Evolutionary conservation across 129 eudicot genomes (phyloP).

Genomic region (Helichrysum umbraculigerum): DNA sequence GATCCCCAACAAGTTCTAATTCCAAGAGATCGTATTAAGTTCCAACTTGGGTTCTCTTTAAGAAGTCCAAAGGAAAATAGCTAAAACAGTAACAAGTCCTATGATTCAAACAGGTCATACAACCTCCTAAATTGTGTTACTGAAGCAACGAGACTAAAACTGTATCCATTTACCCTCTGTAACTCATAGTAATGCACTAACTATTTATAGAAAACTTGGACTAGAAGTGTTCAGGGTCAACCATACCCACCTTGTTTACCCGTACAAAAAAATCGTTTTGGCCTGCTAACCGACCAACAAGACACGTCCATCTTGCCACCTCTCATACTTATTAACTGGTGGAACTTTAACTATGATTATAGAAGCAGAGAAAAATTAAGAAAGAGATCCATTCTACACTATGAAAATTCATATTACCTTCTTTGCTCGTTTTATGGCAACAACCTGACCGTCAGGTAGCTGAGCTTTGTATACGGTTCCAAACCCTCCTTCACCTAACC

Average conservation of each 20-base stretch:
- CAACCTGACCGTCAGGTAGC: constrained; percentile 70
- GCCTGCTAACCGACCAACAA: background rate
- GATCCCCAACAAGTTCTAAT: background rate
- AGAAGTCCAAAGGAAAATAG: background rate
- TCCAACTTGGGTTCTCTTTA: background rate
- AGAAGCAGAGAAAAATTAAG: background rate
- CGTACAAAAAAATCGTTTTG: background rate
- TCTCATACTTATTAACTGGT: background rate
- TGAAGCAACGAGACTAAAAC: too few relatives aligned
- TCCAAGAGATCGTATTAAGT: background rate
- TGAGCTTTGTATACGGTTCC: constrained; percentile 89
- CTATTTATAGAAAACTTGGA: background rate
- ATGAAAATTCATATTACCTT: constrained; percentile 51
- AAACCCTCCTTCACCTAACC: constrained; percentile 90
- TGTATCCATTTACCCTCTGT: background rate
- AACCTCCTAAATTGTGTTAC: background rate
- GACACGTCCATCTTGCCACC: background rate
- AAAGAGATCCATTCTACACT: background rate
- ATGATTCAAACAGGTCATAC: background rate
- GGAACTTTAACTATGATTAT: background rate
- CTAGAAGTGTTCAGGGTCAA: background rate
- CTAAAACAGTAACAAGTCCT: background rate
- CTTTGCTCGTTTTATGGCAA: constrained; percentile 90
- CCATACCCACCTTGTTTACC: background rate
- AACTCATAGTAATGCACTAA: background rate